These are phyloP conservation scores for Boletellus deceptivus DNA, from an alignment of 1,284 basidiomycete species.

Conservation along the genomic window DNA sequence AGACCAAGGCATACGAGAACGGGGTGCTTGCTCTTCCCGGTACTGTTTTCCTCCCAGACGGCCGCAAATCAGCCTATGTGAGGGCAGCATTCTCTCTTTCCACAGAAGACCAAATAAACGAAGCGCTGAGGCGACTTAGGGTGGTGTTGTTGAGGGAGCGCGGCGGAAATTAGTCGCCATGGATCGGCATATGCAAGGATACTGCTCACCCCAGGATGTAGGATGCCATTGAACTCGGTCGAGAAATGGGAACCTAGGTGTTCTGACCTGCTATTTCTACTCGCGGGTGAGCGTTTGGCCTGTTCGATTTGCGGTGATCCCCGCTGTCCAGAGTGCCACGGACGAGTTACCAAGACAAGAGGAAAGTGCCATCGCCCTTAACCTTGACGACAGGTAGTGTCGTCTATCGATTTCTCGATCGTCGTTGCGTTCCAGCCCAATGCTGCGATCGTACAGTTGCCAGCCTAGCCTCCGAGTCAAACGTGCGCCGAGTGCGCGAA, in stretches of 20 bases:
- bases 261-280: background rate
- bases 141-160: conserved; percentile 57
- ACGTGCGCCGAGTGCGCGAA: background rate
- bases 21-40: conserved; percentile 91
- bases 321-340: background rate
- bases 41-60: conserved; percentile 71
- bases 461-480: background rate
- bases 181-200: background rate
- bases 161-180: conserved; percentile 11
- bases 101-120: conserved; percentile 66
- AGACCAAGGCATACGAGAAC: conserved; percentile 72
- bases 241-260: background rate
- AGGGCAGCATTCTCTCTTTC: conserved; percentile 79
- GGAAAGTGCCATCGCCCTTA: background rate
- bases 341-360: background rate
- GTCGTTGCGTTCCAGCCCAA: background rate
- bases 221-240: background rate
- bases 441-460: background rate
- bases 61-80: conserved; percentile 67
- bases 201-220: conserved; percentile 6
- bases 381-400: background rate
- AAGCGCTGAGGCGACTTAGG: conserved; percentile 69
- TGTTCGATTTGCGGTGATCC: background rate
- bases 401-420: background rate
- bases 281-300: background rate